phyloP scores from a whole-genome alignment of 2,329 filamentous ascomycete genomes.

The Ophiostoma himal-ulmi region DNA sequence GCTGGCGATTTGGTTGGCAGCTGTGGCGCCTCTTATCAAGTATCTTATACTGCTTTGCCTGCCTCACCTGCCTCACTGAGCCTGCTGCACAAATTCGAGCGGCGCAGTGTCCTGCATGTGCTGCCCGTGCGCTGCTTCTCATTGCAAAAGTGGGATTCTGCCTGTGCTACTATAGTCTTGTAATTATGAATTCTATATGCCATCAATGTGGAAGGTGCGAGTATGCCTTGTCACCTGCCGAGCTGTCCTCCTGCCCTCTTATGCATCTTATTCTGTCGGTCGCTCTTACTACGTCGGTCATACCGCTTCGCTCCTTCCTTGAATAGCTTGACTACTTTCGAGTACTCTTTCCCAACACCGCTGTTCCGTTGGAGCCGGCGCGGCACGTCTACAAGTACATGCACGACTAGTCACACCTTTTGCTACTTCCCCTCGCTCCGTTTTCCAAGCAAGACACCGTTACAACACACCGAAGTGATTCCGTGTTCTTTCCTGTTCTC shows the following conservation, averaged over 20 bases:
- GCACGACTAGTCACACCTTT: neutral
- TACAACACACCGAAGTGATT: neutral
- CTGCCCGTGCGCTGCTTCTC: neutral
- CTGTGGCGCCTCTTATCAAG: neutral
- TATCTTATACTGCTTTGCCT: neutral
- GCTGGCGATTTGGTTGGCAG: neutral
- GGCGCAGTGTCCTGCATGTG: neutral
- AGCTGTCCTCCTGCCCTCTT: neutral
- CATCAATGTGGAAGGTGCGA: too few relatives aligned
- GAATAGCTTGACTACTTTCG: neutral
- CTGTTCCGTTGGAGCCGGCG: neutral
- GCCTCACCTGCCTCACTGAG: neutral
- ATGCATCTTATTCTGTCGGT: neutral
- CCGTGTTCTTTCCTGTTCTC: neutral
- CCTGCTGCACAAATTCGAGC: conserved; percentile 2
- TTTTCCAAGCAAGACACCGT: neutral
- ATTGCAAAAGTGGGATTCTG: neutral
- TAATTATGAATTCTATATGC: neutral
- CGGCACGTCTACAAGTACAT: neutral
- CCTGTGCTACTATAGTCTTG: neutral
- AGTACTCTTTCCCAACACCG: neutral
- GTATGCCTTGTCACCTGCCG: neutral
- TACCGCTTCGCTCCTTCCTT: neutral
- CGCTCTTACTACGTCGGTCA: neutral
- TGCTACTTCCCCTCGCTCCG: conserved; percentile 6